These are phyloP conservation scores for Melampsora abietis-canadensis DNA, from an alignment of 1,284 basidiomycete genomes.

Conservation along the genomic window DNA sequence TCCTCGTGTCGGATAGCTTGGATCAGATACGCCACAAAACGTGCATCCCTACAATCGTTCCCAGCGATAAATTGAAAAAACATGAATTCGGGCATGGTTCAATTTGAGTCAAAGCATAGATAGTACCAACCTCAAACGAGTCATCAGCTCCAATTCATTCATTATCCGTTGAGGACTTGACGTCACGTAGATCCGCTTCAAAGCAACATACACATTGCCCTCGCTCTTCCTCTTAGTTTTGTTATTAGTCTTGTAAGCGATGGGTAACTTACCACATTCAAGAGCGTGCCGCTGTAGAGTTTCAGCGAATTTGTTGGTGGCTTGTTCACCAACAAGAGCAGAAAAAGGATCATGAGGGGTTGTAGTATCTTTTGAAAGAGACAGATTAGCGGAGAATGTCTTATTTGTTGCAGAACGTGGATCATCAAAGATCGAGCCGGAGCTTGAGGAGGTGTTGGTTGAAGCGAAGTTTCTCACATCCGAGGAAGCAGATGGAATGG, in stretches of 20 bases:
- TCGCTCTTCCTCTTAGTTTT: constrained; percentile 50
- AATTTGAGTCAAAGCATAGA: neutral
- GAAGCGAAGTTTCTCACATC: constrained; percentile 23
- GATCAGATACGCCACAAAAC: constrained; percentile 85
- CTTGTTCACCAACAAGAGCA: constrained; percentile 29
- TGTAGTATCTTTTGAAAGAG: neutral
- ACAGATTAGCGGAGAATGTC: neutral
- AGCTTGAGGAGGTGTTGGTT: constrained; percentile 25
- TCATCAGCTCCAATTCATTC: constrained; percentile 92
- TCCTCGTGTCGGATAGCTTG: constrained; percentile 88
- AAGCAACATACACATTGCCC: constrained; percentile 69
- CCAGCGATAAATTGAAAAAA: neutral
- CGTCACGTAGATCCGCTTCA: constrained; percentile 96
- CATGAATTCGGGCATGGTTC: neutral
- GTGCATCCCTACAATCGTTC: constrained; percentile 64
- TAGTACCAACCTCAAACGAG: constrained; percentile 60
- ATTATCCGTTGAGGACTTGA: constrained; percentile 86
- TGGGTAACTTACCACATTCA: constrained; percentile 59
- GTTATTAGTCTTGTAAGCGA: constrained; percentile 53
- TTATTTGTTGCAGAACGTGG: neutral
- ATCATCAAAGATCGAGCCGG: constrained; percentile 21
- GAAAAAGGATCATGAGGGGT: constrained; percentile 22
- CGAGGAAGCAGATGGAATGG: neutral
- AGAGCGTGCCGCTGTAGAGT: constrained; percentile 33
- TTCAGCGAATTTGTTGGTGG: constrained; percentile 39